Base-by-base conservation (phyloP, 257 asterid species). In the Plantago elongata region DNA sequence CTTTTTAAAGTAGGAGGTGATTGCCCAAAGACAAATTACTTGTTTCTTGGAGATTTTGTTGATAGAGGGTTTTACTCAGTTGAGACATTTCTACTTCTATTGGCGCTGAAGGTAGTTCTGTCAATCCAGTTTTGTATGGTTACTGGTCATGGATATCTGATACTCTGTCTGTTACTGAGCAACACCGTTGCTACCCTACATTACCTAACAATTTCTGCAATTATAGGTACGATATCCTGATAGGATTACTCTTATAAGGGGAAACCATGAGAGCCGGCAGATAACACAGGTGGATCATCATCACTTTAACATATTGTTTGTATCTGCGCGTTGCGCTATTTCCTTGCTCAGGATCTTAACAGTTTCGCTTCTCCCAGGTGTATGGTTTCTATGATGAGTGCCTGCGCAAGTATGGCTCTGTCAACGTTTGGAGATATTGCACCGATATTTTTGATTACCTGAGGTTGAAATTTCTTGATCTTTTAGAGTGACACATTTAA, bases 341-440 rank as follows among this genome's bases (percentile, higher is more conserved):
- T 30, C 45, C 48, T 64, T 52, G 54, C 44, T 9, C 55, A 45
- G 43, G 34, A 34, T 18, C 72, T 64, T 46, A 69, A 16, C 47
- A 64, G 49, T 34, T 57, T 58, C 63, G 40, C 64, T 61, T 58
- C 65, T 45, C 70, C 57, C 85, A 92, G 99, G 99, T 92, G 18
- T 92, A 92, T 66, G 97, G 99, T 60, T 92, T 92, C 82, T 92
- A 89, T 67, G 99, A 92, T n/a, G 99, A 92, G 84, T 92, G 99
- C 82, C 72, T 89, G 15, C 93, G 97, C 70, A 92, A 92, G 70
- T 92, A 92, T 47, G 96, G 97, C 64, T 89, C 99, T 27, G 81
- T 78, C 60, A 92, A 92, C 54, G 99, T 92, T 52, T 92, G 99
- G 99, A 83, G 99, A 92, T 92, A 89, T 75, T 92, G 99, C 89